Base-by-base conservation (phyloP, 2,329 filamentous ascomycete genomes). In the Ceratocystis variospora region DNA sequence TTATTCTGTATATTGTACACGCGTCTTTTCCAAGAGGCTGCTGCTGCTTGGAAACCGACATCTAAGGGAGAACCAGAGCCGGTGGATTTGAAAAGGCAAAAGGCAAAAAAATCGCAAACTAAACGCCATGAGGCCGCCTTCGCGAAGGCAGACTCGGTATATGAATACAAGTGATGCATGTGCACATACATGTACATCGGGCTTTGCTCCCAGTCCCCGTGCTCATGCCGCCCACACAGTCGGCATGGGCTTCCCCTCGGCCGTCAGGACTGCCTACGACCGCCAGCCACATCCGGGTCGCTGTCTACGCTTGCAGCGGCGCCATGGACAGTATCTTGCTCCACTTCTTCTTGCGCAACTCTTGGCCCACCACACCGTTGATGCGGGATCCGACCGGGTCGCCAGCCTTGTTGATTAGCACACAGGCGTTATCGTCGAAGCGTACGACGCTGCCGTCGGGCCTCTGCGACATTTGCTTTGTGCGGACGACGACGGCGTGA, bases 371-470 rank as follows among this genome's bases (percentile, higher is more conserved):
- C 57, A 97, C 85, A 70, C 92, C 90, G 77, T 90, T 96, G 79
- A 96, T 84, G 75, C 94, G 87, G 17, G 89, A 91, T 64, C 94
- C 94, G 71, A 99, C 90, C 28, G 94, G 94, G 75, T 99, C 94
- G 55, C 94, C 95, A 8, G 90, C 83, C 83, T 97, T 99, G 79
- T 95, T 97, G 76, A 99, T 88, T 71, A 99, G 80, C 59, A 99
- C 94, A 75, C 94, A 99, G 61, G 94, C 94, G 77, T 99, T 99
- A 78, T 99, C 94, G 77, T 96, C 94, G 76, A 99, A 99, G 71
- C 87, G 87, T 70, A 99, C 87, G 61, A 94, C 86, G 73, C 87
- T 92, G 64, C 94, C 94, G 78, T 99, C 94, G 41, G 85, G 84
- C 69, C 94, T 83, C 76, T 94, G 89, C 68, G 88, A 84, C 77